Percentiles rank a stretch among this genome's conserved stretches.
These are phyloP conservation scores for Filobasidium floriforme DNA, from an alignment of 768 basidiomycete genomes.

Conservation along the genomic window DNA sequence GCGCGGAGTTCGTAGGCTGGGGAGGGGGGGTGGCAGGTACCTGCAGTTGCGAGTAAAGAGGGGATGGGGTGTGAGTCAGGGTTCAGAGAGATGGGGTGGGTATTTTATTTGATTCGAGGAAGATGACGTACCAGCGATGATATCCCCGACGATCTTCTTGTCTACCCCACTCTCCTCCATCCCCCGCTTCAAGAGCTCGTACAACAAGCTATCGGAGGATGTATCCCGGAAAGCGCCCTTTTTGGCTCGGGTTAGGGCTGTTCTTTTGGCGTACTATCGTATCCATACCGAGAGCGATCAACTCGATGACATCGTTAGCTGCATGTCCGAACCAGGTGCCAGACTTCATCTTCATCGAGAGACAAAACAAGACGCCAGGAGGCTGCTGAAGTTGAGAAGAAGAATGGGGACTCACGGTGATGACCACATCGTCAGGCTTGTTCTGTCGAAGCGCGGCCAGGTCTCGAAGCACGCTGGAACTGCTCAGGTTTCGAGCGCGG, in stretches of 20 bases:
- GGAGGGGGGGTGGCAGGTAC: conserved; percentile 50
- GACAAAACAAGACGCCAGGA: no score
- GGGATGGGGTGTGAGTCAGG: no score
- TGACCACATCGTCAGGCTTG: conserved; percentile 24
- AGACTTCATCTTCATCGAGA: no score
- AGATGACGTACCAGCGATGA: conserved; percentile 59
- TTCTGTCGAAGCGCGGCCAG: conserved; percentile 18
- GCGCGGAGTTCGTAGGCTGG: conserved; percentile 61
- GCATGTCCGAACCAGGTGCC: no score
- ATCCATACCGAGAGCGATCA: no score
- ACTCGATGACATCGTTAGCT: no score
- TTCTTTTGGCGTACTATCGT: conserved; percentile 25
- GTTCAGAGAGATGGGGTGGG: no score
- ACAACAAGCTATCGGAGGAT: conserved; percentile 42
- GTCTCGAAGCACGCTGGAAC: conserved; percentile 6
- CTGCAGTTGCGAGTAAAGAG: no score
- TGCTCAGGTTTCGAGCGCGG: not conserved
- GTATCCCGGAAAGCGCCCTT: conserved; percentile 70
- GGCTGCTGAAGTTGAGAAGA: no score
- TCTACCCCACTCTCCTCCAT: conserved; percentile 57
- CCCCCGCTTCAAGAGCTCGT: conserved; percentile 51
- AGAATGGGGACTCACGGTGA: conserved; percentile 24
- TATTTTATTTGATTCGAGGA: no score
- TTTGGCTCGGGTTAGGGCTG: conserved; percentile 48
- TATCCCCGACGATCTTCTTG: conserved; percentile 62